phyloP scores from a whole-genome alignment of 192 early-diverging fungal species.

The Helicostylum pulchrum region DNA sequence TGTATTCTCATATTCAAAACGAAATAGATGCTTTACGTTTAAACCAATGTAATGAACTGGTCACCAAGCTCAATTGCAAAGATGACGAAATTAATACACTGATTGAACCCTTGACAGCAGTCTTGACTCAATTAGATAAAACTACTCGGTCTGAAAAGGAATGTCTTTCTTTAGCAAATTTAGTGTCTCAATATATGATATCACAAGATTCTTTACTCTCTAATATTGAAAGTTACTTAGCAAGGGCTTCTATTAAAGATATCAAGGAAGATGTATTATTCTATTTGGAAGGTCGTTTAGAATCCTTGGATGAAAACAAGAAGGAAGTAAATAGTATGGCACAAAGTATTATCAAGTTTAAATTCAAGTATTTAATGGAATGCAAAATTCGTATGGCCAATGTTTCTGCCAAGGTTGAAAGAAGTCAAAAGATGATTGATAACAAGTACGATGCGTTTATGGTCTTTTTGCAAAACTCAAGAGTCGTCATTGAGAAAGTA shows the following conservation, averaged over 20 bases:
- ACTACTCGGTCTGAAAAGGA: conserved; percentile 1
- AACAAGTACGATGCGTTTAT: conserved; percentile 32
- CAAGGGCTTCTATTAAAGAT: no score
- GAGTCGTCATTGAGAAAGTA: conserved; percentile 18
- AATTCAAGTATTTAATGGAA: no score
- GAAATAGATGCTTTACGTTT: conserved; percentile 1
- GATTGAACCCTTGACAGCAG: background rate
- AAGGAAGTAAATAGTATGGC: background rate
- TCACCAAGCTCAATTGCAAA: background rate
- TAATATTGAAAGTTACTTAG: background rate
- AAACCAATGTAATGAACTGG: background rate
- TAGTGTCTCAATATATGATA: background rate
- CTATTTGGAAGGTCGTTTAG: background rate
- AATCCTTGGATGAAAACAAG: background rate
- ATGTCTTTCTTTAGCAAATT: background rate
- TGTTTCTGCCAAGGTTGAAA: background rate
- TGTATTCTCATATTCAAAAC: background rate
- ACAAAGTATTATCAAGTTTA: background rate
- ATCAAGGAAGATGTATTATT: background rate
- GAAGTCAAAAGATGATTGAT: background rate
- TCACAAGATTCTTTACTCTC: background rate
- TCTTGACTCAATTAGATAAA: background rate
- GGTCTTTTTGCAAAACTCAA: conserved; percentile 11
- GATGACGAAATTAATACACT: background rate
- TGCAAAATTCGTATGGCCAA: no score